Base-by-base conservation (phyloP, 2,329 filamentous ascomycete genomes). In the Fusarium chaquense region DNA sequence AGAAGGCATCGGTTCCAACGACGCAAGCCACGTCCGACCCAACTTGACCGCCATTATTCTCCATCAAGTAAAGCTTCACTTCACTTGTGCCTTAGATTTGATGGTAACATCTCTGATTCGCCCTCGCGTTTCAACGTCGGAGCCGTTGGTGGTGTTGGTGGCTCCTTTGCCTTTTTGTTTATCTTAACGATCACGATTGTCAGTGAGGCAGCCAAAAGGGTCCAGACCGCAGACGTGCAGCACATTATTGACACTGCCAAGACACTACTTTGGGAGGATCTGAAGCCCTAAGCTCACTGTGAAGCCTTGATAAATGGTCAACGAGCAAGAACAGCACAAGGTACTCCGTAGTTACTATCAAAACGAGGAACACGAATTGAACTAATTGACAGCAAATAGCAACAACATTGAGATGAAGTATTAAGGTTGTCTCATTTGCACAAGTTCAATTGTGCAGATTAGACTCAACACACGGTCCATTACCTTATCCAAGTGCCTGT, bases 1-100 rank as follows among this genome's bases (percentile, higher is more conserved):
- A 43, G 38, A 59, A 54, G 50, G 20, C 38, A 59, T 59, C 33
- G 57, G 30, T 46, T 49, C 15, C n/a, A 43, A 46, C 28, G 9
- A 57, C 59, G 60, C 62, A 52, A 65, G 62, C 62, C 59, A 64
- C 62, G 49, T 13, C 15, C 11, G 16, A 32, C 16, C 33, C 8
- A 22, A 28, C 15, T 49, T 28, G n/a, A 35, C 16, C 3, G 4
- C 36, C 28, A 3, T 18, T 3, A 38, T 24, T n/a, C 51, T 51
- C 12, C 4, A 51, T 38, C 9, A 7, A 60, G 55, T 10, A 30
- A 41, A 18, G 60, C 41, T 41, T 28, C 16, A 40, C 4, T 30
- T 32, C 24, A 6, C 41, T 60, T 15, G 6, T 38, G 26, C 18
- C n/a, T 3, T 8, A 26, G n/a, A 22, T 12, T 33, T 24, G 1